Evolutionary conservation across 1,284 basidiomycete genomes (phyloP), one percentile per base, ranked within the genome.

Genomic region (Apiotrichum sp.): DNA sequence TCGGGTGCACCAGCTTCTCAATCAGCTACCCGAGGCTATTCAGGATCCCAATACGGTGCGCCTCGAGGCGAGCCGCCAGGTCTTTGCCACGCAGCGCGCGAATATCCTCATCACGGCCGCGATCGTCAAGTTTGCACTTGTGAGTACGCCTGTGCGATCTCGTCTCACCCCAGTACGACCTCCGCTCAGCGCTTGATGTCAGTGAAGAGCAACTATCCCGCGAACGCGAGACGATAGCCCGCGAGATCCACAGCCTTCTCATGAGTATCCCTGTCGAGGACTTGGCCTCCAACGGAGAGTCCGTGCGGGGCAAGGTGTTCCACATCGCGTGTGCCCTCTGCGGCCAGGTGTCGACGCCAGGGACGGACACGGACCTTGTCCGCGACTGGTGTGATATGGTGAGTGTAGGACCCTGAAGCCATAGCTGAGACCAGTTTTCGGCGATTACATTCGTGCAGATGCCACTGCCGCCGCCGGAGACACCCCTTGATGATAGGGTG

Each of bases 381-480:
- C 56, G 66, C 45, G 72, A 75, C 56, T 77, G 75, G 75, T 77
- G 71, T 54, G 71, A 70, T 49, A 75, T 75, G 68, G 71, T 73
- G 41, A 67, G 69, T 63, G 10, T 13, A 38, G 36, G 36, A 38
- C 36, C 36, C 36, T 13, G 13, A 13, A 38, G 13, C 36, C 36
- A 6, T 38, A 38, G 13, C 13, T 6, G 7, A 13, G 7, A 13
- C 36, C 58, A 75, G 73, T 73, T 74, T 58, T 74, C 72, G 13
- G 64, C 72, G 5, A 74, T 75, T 35, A 67, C 63, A 6, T 77
- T 75, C 48, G 70, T 77, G 11, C 75, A 77, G 57, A 74, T 77
- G 74, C 73, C 74, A 1, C 65, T 70, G 6, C 72, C 70, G 6
- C 61, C 66, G 10, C 63, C 61, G 3, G 52, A n/a, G n/a, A n/a